Evolutionary conservation across 2,329 filamentous ascomycete species (phyloP), one percentile per base, ranked within the genome.

Genomic region (Fusarium compactum): DNA sequence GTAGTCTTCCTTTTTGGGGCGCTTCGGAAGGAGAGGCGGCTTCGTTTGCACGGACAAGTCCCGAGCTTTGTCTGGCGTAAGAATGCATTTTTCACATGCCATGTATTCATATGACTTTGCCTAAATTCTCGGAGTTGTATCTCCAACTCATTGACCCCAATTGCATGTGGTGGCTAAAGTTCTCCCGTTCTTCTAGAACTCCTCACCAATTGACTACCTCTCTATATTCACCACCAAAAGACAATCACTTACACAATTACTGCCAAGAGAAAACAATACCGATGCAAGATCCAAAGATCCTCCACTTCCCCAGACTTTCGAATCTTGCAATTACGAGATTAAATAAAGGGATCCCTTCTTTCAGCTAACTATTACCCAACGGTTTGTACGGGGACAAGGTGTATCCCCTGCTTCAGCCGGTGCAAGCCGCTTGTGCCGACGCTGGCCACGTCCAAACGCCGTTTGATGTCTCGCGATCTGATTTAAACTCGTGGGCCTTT

Each of bases 271-370:
- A 52, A 41, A 20, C n/a, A 34, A 47, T 50, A 58, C 44, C 9
- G 38, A 48, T 47, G 34, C 25, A 34, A 34, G 29, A 43, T 27
- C 8, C 38, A 53, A 12, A n/a, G 4, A 11, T 53, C 58, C 40
- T 71, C 58, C 67, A 55, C 60, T 65, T 69, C 68, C 68, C 68
- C 68, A 58, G 68, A 71, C 25, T 63, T 59, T 14, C 11, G 6
- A 38, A 59, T 50, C 45, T 56, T 9, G 14, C 14, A 41, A 68
- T 70, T 71, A 70, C 67, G 53, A 68, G 27, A 71, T 54, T 27
- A 12, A 58, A 56, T 30, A 43, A 46, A 68, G 22, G 27, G 30
- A 55, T 55, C 58, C 58, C 40, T 50, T 38, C 20, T 38, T 38
- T 51, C 47, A 38, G 47, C 47, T 43, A 57, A 51, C 41, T 55